Base-by-base conservation (phyloP, 441 rosid species). In the Omphalea diandra region DNA sequence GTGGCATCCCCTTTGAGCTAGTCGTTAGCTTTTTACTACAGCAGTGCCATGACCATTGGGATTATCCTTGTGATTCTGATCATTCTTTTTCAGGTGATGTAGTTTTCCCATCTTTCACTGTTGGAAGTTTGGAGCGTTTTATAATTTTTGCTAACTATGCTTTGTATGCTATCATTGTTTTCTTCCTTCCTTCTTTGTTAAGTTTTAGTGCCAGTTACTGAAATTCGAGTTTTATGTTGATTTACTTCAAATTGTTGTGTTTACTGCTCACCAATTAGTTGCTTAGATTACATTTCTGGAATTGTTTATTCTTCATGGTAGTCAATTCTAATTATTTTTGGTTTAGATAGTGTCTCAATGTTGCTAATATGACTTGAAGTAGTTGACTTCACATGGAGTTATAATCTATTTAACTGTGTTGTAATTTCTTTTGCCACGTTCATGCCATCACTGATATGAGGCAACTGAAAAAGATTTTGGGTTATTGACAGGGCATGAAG, bases 31-130 rank as follows among this genome's bases (percentile, higher is more conserved):
- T 91, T 94, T 80, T 94, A 91, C 84, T 94, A 94, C 74, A 70
- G 92, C 81, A 85, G 98, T 77, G 95, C 97, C 38, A 94, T 94
- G 97, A 84, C 89, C 75, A 77, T 88, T 75, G 98, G 98, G 29
- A 73, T 91, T 73, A 77, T 94, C 83, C 98, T 94, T 78, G 97
- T 94, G 47, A 76, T 90, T 73, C 65, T 94, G 73, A 83, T 91
- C 61, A 86, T 94, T 46, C 92, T 94, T 68, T 94, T 91, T 78
- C 98, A 94, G 97, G 98, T 94, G 76, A 43, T 46, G 41, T 24
- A 31, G 38, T 7, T 41, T 72, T 66, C 70, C 33, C 18, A 10
- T 53, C 54, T 41, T 36, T 26, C 10, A 26, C 47, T 62, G 31
- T 43, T 33, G 33, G 35, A 40, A 41, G 32, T 50, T 2, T 49